These are phyloP conservation scores for Solanum microdontum DNA, from an alignment of 257 asterid species.

Conservation along the genomic window DNA sequence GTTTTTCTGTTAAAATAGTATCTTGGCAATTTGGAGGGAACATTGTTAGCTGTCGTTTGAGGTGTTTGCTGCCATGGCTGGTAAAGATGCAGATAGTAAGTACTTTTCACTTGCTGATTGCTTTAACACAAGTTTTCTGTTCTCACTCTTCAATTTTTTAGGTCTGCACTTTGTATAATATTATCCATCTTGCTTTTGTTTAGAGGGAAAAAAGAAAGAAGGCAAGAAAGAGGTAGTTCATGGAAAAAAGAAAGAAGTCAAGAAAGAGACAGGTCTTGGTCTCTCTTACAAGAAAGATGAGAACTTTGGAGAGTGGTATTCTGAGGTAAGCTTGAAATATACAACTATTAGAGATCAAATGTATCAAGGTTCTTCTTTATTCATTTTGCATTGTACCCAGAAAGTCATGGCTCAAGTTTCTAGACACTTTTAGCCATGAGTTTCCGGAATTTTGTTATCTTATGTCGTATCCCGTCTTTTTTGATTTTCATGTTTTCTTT, in stretches of 20 bases:
- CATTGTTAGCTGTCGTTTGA: not conserved
- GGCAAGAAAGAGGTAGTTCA: slow-evolving; percentile 91
- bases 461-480: not conserved
- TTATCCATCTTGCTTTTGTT: not conserved
- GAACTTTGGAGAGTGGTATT: slow-evolving; percentile 98
- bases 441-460: not conserved
- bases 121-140: not conserved
- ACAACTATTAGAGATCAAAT: not conserved
- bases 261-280: slow-evolving; percentile 94
- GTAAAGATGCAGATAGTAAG: not conserved
- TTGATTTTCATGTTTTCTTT: not conserved
- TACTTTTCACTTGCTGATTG: not conserved
- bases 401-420: not conserved
- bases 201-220: slow-evolving; percentile 85
- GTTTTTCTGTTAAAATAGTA: not conserved
- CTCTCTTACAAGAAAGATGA: slow-evolving; percentile 83
- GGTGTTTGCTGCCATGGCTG: slow-evolving; percentile 4
- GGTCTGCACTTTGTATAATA: not conserved
- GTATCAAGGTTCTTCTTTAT: not conserved
- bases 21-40: not conserved
- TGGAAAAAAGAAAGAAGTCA: slow-evolving; percentile 63
- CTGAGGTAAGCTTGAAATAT: slow-evolving; percentile 56
- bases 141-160: not conserved
- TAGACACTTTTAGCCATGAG: not conserved
- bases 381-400: not conserved